A percentile compares a stretch with the other conserved stretches of the same genome.
These are phyloP conservation scores for Peziza echinospora DNA, from an alignment of 495 filamentous ascomycete genomes.

Conservation along the genomic window DNA sequence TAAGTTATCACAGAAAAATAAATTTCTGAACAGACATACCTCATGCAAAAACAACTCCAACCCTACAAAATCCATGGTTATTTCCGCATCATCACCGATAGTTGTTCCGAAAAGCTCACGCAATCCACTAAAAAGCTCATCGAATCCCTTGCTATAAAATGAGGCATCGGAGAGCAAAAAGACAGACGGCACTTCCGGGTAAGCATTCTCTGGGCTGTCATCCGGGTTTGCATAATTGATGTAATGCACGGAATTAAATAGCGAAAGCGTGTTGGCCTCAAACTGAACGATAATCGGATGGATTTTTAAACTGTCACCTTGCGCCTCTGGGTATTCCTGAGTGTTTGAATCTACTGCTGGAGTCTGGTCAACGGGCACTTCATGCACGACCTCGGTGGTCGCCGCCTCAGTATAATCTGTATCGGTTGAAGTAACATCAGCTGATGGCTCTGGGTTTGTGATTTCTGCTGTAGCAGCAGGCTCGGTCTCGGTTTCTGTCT, in stretches of 20 bases:
- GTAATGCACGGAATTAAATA: background rate
- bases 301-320: background rate
- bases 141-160: conserved; percentile 34
- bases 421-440: background rate
- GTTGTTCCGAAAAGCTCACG: conserved; percentile 45
- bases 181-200: background rate
- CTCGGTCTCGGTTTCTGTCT: too few species aligned
- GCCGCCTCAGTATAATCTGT: too few species aligned
- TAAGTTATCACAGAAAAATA: conserved; percentile 5
- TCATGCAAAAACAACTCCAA: conserved; percentile 52
- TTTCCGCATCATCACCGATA: conserved; percentile 42
- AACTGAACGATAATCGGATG: background rate
- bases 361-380: background rate
- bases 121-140: conserved; percentile 39
- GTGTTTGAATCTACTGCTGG: background rate
- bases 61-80: conserved; percentile 43
- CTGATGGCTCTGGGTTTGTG: too few species aligned
- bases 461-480: too few species aligned
- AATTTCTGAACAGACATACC: conserved; percentile 26
- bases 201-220: background rate
- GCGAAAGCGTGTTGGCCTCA: background rate
- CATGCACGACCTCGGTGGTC: background rate
- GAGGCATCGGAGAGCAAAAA: conserved; percentile 47
- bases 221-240: background rate
- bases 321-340: background rate